Evolutionary conservation across 305 asterid species (phyloP).

Genomic region (Rubia occidens): DNA sequence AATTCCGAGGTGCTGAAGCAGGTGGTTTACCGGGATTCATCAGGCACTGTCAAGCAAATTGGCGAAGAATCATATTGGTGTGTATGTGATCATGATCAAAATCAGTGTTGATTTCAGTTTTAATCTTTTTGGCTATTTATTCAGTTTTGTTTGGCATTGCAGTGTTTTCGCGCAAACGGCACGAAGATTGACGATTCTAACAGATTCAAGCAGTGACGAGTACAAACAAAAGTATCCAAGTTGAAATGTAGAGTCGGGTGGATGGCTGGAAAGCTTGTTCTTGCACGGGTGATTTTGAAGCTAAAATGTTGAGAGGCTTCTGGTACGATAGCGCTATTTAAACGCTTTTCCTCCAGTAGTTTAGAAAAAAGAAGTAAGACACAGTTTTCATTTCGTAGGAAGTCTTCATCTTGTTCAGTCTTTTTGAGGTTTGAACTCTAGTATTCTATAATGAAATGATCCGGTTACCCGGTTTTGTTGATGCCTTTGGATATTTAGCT

Average conservation of each 20-base stretch:
- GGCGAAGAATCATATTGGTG: constrained; percentile 67
- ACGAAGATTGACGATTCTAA: constrained; percentile 52
- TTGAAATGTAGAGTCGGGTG: constrained; percentile 28
- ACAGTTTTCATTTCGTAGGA: constrained; percentile 21
- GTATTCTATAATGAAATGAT: neutral
- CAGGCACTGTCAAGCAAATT: constrained; percentile 46
- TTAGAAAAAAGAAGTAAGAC: constrained; percentile 24
- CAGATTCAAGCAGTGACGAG: constrained; percentile 50
- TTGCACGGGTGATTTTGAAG: constrained; percentile 8
- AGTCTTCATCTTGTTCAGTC: neutral
- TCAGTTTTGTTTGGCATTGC: constrained; percentile 21
- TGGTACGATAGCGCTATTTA: constrained; percentile 8
- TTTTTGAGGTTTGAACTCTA: constrained; percentile 10
- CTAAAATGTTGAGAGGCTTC: constrained; percentile 11
- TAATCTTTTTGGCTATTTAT: neutral
- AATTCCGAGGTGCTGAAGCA: constrained; percentile 44
- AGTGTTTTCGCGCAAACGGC: constrained; percentile 52
- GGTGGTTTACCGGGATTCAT: constrained; percentile 42
- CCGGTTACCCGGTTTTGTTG: neutral
- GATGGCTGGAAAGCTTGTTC: constrained; percentile 14
- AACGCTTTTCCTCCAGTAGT: constrained; percentile 21
- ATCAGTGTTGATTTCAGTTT: neutral
- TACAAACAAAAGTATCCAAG: constrained; percentile 24
- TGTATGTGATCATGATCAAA: constrained; percentile 4
- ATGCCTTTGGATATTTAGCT: neutral